A percentile compares a stretch with the other conserved stretches of the same genome.
Conservation (phyloP, 306 rosid species). For the Mimosa pudica region DNA sequence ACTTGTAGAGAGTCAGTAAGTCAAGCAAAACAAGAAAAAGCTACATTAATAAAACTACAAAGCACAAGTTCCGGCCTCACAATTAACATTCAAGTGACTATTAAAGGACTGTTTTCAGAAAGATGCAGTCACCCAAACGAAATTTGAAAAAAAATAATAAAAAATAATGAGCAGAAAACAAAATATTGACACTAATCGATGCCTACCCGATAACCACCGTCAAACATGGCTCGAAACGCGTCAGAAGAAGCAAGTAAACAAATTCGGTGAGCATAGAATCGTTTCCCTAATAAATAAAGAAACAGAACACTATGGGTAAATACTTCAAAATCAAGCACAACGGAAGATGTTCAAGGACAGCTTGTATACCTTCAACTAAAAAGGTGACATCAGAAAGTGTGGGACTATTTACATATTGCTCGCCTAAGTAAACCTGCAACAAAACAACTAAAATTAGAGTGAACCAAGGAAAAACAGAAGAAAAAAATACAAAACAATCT, state of each 20-base stretch:
- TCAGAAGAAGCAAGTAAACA: slow-evolving; percentile 80
- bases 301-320: slow-evolving; percentile 19
- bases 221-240: slow-evolving; percentile 91
- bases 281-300: slow-evolving; percentile 55
- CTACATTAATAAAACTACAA: background rate
- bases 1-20: background rate
- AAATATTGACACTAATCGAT: slow-evolving; percentile 4
- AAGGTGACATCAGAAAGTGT: slow-evolving; percentile 82
- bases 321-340: slow-evolving; percentile 2
- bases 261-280: slow-evolving; percentile 78
- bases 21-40: background rate
- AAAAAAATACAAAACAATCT: background rate
- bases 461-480: background rate
- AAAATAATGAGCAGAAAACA: background rate
- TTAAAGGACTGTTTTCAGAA: background rate
- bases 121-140: background rate
- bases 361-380: slow-evolving; percentile 77
- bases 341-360: background rate
- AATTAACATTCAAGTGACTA: slow-evolving; percentile 33
- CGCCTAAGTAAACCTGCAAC: slow-evolving; percentile 78
- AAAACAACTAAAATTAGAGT: background rate
- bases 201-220: slow-evolving; percentile 92
- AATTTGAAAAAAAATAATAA: background rate
- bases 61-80: slow-evolving; percentile 4
- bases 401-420: slow-evolving; percentile 75